Base-by-base conservation (phyloP, 352 stramenopile species). In the Phytophthora brassicae region DNA sequence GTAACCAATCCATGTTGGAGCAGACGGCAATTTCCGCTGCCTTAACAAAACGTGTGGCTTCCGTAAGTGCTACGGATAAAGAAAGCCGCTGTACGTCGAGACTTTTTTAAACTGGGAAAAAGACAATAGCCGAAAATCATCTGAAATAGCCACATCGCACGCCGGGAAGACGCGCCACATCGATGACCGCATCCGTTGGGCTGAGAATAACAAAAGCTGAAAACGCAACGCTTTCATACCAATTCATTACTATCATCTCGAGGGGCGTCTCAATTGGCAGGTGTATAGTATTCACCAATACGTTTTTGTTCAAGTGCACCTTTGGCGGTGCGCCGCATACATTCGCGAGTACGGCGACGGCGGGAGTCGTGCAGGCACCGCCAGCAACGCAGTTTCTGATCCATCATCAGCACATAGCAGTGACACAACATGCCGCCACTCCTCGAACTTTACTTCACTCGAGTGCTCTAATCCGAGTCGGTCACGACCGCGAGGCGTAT, bases 381-480 rank as follows among this genome's bases (percentile, higher is more conserved):
- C 64, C 29, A 95, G 62, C 33, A 99, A 79, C 13, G 94, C 76
- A 13, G 88, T 96, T 6, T 74, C 51, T 1, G 88, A 96, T 20
- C 90, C 92, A 58, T 98, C 90, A 60, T 99, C 96, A 1, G 89
- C 90, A 62, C 89, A 97, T 13, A 99, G 72, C 36, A 97, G 59
- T 4, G 83, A 80, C 9, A 98, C 85, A 14, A 98, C 87, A 56
- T 87, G 64, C 22, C 87, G 81, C 94, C 94, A 99, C 69, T 98
- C 93, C 44, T 91, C 78, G 57, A 98, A 99, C 51, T 88, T 81
- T 41, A 99, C 83, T 72, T 98, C 94, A 24, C 90, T 98, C 8
- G 92, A 98, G 67, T 98, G 96, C 66, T 98, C 95, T 6, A 99
- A 77, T 22, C 85, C 95, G 35, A 98, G 79, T 16, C 95, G 77